Percentiles rank a stretch among this genome's conserved stretches.
These are phyloP conservation scores for Pulveroboletus sp. DNA, from an alignment of 1,284 basidiomycete genomes.

Conservation along the genomic window DNA sequence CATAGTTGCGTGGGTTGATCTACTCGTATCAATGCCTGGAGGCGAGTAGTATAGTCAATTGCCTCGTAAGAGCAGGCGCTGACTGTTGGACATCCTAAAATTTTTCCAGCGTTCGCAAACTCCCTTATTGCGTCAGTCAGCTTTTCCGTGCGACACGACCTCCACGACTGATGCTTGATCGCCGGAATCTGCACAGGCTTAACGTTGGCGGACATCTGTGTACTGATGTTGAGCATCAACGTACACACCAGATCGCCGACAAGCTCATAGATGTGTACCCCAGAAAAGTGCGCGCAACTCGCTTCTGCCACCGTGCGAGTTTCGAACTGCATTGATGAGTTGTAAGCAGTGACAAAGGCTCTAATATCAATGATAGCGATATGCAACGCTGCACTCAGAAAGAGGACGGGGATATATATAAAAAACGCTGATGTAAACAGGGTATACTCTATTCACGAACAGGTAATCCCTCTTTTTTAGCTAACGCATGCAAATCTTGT, in stretches of 20 bases:
- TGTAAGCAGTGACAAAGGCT: neutral
- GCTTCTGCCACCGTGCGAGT: too few species aligned
- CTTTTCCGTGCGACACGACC: neutral
- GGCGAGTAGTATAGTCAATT: neutral
- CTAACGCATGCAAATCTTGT: conserved; percentile 73
- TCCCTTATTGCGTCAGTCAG: conserved; percentile 15
- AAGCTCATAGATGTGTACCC: conserved; percentile 7
- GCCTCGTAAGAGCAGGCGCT: neutral
- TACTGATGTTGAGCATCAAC: conserved; percentile 17
- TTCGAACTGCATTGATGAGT: neutral
- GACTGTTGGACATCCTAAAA: neutral
- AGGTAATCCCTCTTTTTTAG: conserved; percentile 61
- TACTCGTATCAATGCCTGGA: conserved; percentile 20
- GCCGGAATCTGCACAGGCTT: conserved; percentile 5
- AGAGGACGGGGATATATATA: neutral
- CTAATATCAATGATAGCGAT: neutral
- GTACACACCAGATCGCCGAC: neutral
- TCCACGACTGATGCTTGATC: neutral
- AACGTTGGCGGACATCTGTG: conserved; percentile 11
- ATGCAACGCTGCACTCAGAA: neutral
- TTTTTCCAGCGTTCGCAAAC: conserved; percentile 20
- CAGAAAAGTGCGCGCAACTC: conserved; percentile 7
- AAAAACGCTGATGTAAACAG: neutral
- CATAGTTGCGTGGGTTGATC: conserved; percentile 17
- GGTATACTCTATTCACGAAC: conserved; percentile 43